Evolutionary conservation across 2,329 filamentous ascomycete species (phyloP).

Genomic region (Colletotrichum higginsianum): DNA sequence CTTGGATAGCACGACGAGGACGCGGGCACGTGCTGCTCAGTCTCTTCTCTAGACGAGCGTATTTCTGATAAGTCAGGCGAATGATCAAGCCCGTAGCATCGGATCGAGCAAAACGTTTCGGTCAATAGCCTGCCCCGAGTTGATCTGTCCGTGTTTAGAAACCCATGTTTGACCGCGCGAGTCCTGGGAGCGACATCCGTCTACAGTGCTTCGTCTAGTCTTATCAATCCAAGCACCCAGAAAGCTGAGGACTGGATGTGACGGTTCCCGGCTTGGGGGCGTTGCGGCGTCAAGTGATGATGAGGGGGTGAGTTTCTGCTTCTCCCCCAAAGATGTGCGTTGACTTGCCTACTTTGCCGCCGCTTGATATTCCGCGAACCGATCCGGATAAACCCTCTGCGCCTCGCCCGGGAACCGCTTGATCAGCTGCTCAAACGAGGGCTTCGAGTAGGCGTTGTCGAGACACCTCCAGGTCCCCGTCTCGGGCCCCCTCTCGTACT

Average conservation of each 20-base stretch:
- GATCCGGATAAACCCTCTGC: not conserved
- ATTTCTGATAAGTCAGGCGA: not conserved
- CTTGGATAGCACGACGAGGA: not conserved
- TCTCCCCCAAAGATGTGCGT: not conserved
- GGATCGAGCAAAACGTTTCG: not conserved
- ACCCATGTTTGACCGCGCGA: not conserved
- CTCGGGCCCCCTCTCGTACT: not conserved
- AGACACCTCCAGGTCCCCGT: constrained; percentile 16
- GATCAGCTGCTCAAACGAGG: not conserved
- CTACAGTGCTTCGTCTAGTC: not conserved
- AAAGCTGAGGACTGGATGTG: not conserved
- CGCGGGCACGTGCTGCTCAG: not conserved
- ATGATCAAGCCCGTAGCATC: not conserved
- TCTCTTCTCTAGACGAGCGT: not conserved
- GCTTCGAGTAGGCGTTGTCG: not conserved
- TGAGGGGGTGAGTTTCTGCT: not conserved
- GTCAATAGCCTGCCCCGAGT: not conserved
- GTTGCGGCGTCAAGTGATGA: not conserved
- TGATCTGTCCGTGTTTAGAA: too few species aligned
- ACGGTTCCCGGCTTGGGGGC: not conserved
- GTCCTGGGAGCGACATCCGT: not conserved
- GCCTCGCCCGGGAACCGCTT: not conserved
- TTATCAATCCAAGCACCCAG: not conserved
- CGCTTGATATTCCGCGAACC: too few species aligned
- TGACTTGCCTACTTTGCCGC: not conserved